Conservation (phyloP, 1,284 basidiomycete species). For the Pseudozyma sp. region DNA sequence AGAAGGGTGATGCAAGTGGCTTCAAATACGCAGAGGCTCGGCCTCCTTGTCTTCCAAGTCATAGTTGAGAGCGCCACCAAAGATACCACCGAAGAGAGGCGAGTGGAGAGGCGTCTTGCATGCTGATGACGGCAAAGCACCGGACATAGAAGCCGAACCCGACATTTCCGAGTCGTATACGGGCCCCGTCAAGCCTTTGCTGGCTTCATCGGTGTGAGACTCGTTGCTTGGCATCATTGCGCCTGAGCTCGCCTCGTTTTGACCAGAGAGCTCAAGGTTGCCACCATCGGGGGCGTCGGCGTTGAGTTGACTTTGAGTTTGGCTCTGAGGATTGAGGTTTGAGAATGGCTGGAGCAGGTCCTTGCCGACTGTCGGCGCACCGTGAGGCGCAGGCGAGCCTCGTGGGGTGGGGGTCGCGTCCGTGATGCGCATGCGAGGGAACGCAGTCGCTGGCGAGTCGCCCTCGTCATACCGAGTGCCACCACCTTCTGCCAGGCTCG, state of each 20-base stretch:
- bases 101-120: constrained; percentile 60
- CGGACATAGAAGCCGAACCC: constrained; percentile 18
- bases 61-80: constrained; percentile 53
- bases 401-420: constrained; percentile 59
- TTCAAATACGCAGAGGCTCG: constrained; percentile 44
- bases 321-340: constrained; percentile 22
- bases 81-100: constrained; percentile 61
- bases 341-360: constrained; percentile 33
- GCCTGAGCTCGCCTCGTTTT: not conserved
- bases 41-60: constrained; percentile 54
- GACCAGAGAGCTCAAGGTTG: not conserved
- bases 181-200: constrained; percentile 11
- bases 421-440: constrained; percentile 60
- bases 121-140: constrained; percentile 52
- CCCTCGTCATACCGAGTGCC: constrained; percentile 22
- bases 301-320: not conserved
- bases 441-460: constrained; percentile 55
- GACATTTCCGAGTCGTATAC: not conserved
- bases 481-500: constrained; percentile 24
- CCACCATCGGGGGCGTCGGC: not conserved
- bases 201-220: not conserved
- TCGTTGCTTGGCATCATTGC: constrained; percentile 10
- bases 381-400: constrained; percentile 49
- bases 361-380: constrained; percentile 25
- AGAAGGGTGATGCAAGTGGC: too few relatives aligned